Conservation (phyloP, 768 basidiomycete species). For the Suillus placidus region DNA sequence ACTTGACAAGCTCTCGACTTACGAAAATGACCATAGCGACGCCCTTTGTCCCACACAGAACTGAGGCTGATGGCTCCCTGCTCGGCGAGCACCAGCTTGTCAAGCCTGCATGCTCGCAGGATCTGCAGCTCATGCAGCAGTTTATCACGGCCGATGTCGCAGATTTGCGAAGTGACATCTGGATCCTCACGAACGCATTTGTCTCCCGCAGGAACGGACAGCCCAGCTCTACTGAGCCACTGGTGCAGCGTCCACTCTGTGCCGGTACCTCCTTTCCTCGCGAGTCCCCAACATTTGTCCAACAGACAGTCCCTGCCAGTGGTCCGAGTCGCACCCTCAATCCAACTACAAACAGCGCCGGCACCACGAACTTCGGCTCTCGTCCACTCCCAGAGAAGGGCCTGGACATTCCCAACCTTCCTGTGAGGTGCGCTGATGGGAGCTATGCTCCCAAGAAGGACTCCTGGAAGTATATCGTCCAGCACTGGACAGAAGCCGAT, state of each 20-base stretch:
- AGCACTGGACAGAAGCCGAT: constrained; percentile 1
- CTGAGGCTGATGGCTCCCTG: not conserved
- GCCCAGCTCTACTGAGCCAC: not conserved
- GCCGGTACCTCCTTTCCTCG: not conserved
- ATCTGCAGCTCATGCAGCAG: not conserved
- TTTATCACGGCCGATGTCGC: not conserved
- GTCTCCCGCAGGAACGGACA: not conserved
- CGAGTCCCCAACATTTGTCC: not conserved
- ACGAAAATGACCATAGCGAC: not conserved
- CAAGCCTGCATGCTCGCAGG: not conserved
- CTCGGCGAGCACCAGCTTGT: not conserved
- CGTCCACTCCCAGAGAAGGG: not conserved
- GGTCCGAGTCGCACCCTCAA: too few species aligned
- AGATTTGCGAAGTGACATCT: not conserved
- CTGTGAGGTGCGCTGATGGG: not conserved
- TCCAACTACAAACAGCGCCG: not conserved
- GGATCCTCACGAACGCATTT: not conserved
- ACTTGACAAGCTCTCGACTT: not conserved
- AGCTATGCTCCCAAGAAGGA: not conserved
- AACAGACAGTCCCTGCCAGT: not conserved
- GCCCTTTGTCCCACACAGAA: not conserved
- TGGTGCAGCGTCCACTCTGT: not conserved
- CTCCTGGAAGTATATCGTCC: constrained; percentile 13
- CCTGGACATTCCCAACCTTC: constrained; percentile 8
- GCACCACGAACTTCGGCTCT: too few species aligned